Evolutionary conservation across 2,329 filamentous ascomycete species (phyloP).

Genomic region (Nemania sp.): DNA sequence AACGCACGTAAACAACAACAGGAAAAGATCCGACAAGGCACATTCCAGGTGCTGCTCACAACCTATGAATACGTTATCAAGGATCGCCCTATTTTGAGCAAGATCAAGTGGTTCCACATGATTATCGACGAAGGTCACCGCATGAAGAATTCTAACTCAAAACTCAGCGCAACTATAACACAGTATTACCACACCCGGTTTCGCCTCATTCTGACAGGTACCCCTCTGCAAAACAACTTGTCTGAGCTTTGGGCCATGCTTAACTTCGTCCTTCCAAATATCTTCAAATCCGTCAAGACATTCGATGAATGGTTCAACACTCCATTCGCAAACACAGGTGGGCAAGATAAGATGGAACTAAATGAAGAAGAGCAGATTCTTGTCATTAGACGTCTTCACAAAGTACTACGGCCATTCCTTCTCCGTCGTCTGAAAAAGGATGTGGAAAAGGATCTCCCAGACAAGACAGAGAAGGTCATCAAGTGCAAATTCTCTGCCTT

Average conservation of each 20-base stretch:
- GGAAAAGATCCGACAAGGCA: conserved; percentile 91
- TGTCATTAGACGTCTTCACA: conserved; percentile 97
- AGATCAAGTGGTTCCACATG: conserved; percentile 99
- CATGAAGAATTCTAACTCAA: conserved; percentile 99
- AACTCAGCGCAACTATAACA: conserved; percentile 93
- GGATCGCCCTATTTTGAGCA: conserved; percentile 92
- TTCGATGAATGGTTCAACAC: conserved; percentile 99
- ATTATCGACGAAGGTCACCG: conserved; percentile 99
- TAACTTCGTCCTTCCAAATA: conserved; percentile 97
- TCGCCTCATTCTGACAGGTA: conserved; percentile 96
- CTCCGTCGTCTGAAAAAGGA: conserved; percentile 99
- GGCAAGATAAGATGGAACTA: conserved; percentile 98
- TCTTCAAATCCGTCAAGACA: conserved; percentile 98
- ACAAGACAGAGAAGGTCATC: conserved; percentile 99
- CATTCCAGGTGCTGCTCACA: conserved; percentile 95
- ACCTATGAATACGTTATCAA: conserved; percentile 99
- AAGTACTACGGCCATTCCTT: conserved; percentile 96
- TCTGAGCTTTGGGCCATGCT: conserved; percentile 97
- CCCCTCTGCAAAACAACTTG: conserved; percentile 95
- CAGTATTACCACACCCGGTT: conserved; percentile 96
- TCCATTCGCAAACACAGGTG: conserved; percentile 96
- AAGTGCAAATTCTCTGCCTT: conserved; percentile 98
- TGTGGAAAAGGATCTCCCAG: conserved; percentile 97
- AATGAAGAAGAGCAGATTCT: conserved; percentile 99
- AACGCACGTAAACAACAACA: conserved; percentile 89